phyloP scores from a whole-genome alignment of 1,284 basidiomycete species.

The Marasmius oreades region DNA sequence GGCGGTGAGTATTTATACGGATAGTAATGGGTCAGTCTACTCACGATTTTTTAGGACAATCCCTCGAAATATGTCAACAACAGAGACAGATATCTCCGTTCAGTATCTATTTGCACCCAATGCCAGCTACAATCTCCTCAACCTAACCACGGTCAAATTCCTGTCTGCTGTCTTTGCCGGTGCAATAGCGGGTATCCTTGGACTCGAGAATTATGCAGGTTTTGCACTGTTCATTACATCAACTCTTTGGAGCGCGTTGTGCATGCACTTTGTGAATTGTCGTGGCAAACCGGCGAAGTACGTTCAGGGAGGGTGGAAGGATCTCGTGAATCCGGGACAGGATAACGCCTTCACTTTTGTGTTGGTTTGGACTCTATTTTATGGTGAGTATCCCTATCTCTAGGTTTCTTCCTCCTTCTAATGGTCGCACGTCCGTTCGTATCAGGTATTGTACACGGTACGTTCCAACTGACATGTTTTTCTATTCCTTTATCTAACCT shows the following conservation, averaged over 20 bases:
- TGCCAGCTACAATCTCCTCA: slow-evolving; percentile 62
- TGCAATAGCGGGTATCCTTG: slow-evolving; percentile 81
- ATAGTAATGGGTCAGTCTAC: not conserved
- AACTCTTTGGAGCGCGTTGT: slow-evolving; percentile 61
- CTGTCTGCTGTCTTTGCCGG: slow-evolving; percentile 81
- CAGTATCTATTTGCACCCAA: slow-evolving; percentile 72
- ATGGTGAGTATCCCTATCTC: slow-evolving; percentile 51
- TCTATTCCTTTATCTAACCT: slow-evolving; percentile 11
- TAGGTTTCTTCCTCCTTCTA: not conserved
- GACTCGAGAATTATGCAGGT: slow-evolving; percentile 78
- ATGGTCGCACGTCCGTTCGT: not conserved
- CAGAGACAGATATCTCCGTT: slow-evolving; percentile 41
- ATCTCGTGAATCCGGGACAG: slow-evolving; percentile 75
- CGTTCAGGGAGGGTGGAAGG: slow-evolving; percentile 42
- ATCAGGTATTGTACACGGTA: slow-evolving; percentile 37
- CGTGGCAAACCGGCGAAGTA: slow-evolving; percentile 41
- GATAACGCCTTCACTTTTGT: slow-evolving; percentile 86
- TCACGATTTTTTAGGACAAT: not conserved
- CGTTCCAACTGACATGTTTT: slow-evolving; percentile 14
- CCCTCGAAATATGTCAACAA: slow-evolving; percentile 16
- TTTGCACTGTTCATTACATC: slow-evolving; percentile 75
- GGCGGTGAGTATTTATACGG: not conserved
- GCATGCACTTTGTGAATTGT: slow-evolving; percentile 70
- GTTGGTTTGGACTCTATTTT: slow-evolving; percentile 86
- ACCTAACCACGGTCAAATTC: slow-evolving; percentile 65